These are phyloP conservation scores for Nannochloropsis salina DNA, from an alignment of 108 stramenopile genomes.

Conservation along the genomic window DNA sequence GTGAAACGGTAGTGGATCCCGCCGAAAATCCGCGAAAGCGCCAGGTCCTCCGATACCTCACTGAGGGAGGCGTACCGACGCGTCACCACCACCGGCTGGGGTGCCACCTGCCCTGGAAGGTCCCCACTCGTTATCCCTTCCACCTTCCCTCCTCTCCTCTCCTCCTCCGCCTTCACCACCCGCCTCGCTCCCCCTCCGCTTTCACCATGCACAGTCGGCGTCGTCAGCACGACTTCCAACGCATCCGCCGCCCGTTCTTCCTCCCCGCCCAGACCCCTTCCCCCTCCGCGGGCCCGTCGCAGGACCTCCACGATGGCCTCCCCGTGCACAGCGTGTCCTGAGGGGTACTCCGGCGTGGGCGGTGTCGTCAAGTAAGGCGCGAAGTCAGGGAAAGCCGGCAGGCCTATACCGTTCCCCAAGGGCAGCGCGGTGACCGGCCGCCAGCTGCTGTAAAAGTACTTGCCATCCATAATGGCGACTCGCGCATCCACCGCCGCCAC, in stretches of 20 bases:
- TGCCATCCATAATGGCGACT: not conserved
- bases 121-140: not conserved
- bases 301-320: not conserved
- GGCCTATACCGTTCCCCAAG: not conserved
- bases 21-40: not conserved
- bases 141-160: not conserved
- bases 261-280: not conserved
- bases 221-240: not conserved
- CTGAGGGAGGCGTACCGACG: not conserved
- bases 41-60: not conserved
- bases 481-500: not conserved
- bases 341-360: not conserved
- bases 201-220: not conserved
- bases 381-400: not conserved
- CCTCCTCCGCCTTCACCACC: too few relatives aligned
- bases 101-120: not conserved
- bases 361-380: not conserved
- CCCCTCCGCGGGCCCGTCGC: not conserved
- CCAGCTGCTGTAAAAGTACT: constrained; percentile 11
- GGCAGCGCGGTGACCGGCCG: not conserved
- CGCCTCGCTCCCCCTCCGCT: too few relatives aligned
- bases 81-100: not conserved
- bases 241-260: not conserved
- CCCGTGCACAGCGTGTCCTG: not conserved
- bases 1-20: not conserved